These are phyloP conservation scores for Peniophora sp. DNA, from an alignment of 1,284 basidiomycete species.

Conservation along the genomic window DNA sequence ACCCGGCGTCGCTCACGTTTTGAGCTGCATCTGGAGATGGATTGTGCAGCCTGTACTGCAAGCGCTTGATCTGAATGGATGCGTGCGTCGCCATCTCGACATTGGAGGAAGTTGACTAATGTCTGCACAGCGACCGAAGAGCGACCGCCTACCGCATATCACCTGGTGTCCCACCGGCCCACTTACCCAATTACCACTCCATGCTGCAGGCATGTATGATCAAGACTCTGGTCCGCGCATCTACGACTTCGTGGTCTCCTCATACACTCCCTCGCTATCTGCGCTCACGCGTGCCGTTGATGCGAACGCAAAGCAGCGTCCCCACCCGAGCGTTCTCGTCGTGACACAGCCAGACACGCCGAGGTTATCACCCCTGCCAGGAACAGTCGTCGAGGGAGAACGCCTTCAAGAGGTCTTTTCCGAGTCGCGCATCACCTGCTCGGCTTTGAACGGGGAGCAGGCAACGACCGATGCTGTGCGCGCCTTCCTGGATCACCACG, in stretches of 20 bases:
- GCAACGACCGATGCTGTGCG: too few relatives aligned
- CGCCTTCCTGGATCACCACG: too few relatives aligned
- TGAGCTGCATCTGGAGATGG: background rate
- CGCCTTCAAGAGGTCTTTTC: too few relatives aligned
- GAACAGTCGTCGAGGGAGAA: too few relatives aligned
- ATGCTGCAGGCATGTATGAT: slow-evolving; percentile 15
- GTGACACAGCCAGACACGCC: background rate
- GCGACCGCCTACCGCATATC: slow-evolving; percentile 9
- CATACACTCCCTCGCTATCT: slow-evolving; percentile 16
- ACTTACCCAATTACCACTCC: slow-evolving; percentile 16
- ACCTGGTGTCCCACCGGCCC: slow-evolving; percentile 11
- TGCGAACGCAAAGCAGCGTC: background rate
- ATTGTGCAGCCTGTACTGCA: background rate
- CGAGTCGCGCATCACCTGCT: too few relatives aligned
- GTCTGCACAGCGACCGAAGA: background rate
- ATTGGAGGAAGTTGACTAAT: background rate
- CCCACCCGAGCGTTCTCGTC: background rate
- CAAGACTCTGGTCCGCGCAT: background rate
- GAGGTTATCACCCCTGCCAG: background rate
- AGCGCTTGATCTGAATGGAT: background rate
- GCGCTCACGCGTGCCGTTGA: slow-evolving; percentile 2
- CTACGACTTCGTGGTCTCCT: slow-evolving; percentile 16
- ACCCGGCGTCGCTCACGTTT: background rate
- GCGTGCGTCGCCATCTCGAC: too few relatives aligned
- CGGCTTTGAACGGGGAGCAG: too few relatives aligned